These are phyloP conservation scores for Astrothelium macrocarpum DNA, from an alignment of 495 filamentous ascomycete genomes.

Conservation along the genomic window DNA sequence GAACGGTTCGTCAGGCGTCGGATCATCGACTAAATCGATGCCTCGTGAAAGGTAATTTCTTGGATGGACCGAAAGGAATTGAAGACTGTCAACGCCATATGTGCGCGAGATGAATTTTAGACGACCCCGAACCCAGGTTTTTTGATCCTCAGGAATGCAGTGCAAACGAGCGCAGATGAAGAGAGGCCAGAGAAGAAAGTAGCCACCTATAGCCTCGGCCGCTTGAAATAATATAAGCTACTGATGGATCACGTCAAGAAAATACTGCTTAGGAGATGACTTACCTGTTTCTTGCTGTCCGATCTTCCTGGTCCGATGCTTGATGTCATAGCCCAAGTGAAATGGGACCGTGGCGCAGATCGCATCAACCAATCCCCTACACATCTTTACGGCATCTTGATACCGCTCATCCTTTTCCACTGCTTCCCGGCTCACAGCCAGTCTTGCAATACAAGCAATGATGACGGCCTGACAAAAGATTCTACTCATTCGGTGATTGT, in stretches of 20 bases:
- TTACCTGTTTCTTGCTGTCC: slow-evolving; percentile 22
- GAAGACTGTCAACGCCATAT: slow-evolving; percentile 20
- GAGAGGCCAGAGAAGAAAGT: slow-evolving; percentile 28
- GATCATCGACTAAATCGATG: not conserved
- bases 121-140: slow-evolving; percentile 23
- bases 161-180: slow-evolving; percentile 23
- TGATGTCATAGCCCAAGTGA: slow-evolving; percentile 23
- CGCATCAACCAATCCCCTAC: slow-evolving; percentile 26
- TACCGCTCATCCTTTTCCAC: not conserved
- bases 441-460: slow-evolving; percentile 17
- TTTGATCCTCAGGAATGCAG: slow-evolving; percentile 17
- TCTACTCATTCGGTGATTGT: slow-evolving; percentile 27
- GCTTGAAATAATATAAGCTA: not conserved
- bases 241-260: not conserved
- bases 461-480: slow-evolving; percentile 29
- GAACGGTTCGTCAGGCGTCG: not conserved
- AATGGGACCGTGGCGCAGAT: slow-evolving; percentile 27
- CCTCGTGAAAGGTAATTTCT: not conserved
- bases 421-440: not conserved
- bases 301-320: slow-evolving; percentile 14
- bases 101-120: slow-evolving; percentile 18
- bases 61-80: not conserved
- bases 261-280: not conserved
- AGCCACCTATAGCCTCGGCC: slow-evolving; percentile 19
- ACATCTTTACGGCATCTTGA: slow-evolving; percentile 10